Percentiles rank a stretch among this genome's conserved stretches.
These are phyloP conservation scores for Scedosporium dehoogii DNA, from an alignment of 2,329 filamentous ascomycete genomes.

Conservation along the genomic window DNA sequence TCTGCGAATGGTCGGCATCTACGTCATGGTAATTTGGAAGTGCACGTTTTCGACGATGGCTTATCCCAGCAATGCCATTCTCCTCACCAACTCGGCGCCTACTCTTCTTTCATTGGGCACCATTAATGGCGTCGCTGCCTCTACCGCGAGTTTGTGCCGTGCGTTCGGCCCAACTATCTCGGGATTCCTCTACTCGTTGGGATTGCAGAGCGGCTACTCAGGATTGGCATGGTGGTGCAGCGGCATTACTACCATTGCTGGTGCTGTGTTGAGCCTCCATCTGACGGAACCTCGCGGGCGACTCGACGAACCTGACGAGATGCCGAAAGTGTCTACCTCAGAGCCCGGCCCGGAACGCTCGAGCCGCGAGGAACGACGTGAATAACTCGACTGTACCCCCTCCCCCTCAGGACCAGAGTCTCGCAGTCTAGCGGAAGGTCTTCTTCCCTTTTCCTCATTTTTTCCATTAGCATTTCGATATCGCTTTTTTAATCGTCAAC, in stretches of 20 bases:
- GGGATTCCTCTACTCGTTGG: slow-evolving; percentile 72
- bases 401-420: background rate
- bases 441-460: background rate
- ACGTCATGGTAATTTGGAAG: slow-evolving; percentile 75
- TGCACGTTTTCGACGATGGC: slow-evolving; percentile 86
- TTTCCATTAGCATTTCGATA: background rate
- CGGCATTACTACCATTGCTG: slow-evolving; percentile 63
- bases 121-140: slow-evolving; percentile 86
- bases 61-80: slow-evolving; percentile 82
- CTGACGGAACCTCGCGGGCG: slow-evolving; percentile 55
- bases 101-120: slow-evolving; percentile 78
- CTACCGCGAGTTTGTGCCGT: slow-evolving; percentile 78
- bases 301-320: slow-evolving; percentile 3
- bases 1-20: slow-evolving; percentile 65
- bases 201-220: slow-evolving; percentile 70
- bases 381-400: background rate
- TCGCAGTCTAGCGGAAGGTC: background rate
- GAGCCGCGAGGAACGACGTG: background rate
- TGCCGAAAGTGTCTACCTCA: background rate
- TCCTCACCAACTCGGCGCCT: slow-evolving; percentile 80
- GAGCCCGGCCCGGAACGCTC: background rate
- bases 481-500: background rate
- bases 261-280: slow-evolving; percentile 64
- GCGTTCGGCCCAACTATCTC: slow-evolving; percentile 85
- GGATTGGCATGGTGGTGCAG: slow-evolving; percentile 92